These are phyloP conservation scores for Ascochyta koolunga DNA, from an alignment of 2,329 filamentous ascomycete species.

Conservation along the genomic window DNA sequence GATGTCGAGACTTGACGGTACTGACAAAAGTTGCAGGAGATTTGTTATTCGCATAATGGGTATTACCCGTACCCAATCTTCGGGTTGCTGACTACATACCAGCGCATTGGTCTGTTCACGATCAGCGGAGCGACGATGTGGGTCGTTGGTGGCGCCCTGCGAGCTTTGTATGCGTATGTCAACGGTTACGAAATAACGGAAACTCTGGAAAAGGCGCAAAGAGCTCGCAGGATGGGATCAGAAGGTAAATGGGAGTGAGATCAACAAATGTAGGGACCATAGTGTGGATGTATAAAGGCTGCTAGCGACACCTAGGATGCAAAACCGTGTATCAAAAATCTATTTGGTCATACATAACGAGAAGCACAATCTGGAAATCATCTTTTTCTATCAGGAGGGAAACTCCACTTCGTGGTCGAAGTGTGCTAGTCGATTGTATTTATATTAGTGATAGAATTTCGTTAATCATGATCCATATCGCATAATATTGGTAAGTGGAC, in stretches of 20 bases:
- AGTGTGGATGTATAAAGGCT: not conserved
- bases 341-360: constrained; percentile 5
- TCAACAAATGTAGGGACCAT: not conserved
- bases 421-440: constrained; percentile 9
- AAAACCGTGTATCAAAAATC: constrained; percentile 20
- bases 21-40: constrained; percentile 53
- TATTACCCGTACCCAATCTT: constrained; percentile 90
- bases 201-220: constrained; percentile 25
- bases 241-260: constrained; percentile 29
- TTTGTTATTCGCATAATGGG: constrained; percentile 71
- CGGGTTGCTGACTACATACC: constrained; percentile 66
- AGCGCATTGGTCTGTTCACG: constrained; percentile 72
- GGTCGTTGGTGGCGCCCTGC: constrained; percentile 69
- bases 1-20: too few species aligned
- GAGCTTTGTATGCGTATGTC: constrained; percentile 70
- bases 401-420: not conserved
- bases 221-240: constrained; percentile 24
- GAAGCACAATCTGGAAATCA: constrained; percentile 2
- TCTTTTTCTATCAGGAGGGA: not conserved
- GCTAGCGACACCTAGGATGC: not conserved
- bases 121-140: constrained; percentile 75
- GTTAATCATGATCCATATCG: constrained; percentile 22
- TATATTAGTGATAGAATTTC: constrained; percentile 13
- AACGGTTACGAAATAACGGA: constrained; percentile 59
- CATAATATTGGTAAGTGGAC: not conserved